A percentile compares a stretch with the other conserved stretches of the same genome.
phyloP scores from a whole-genome alignment of 129 eudicot genomes.

The Apium graveolens region DNA sequence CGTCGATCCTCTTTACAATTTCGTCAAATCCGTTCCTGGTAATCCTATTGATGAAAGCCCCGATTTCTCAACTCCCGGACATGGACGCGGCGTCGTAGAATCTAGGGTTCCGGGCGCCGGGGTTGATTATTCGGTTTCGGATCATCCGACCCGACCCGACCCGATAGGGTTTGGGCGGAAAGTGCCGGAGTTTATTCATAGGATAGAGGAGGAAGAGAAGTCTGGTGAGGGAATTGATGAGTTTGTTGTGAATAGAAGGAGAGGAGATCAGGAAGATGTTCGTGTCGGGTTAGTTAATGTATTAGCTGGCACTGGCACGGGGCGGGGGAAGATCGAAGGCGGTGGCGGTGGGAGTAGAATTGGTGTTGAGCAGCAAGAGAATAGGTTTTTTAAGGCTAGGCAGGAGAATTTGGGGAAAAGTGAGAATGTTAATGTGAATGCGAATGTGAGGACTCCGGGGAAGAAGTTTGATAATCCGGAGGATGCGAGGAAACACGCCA shows the following conservation, averaged over 20 bases:
- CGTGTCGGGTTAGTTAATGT: slow-evolving; percentile 23
- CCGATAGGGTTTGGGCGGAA: slow-evolving; percentile 15
- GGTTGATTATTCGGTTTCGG: neutral
- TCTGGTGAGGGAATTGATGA: neutral
- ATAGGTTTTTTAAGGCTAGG: slow-evolving; percentile 44
- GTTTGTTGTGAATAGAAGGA: slow-evolving; percentile 6
- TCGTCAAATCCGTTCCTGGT: slow-evolving; percentile 5
- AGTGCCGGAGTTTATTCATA: slow-evolving; percentile 23
- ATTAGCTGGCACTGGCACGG: slow-evolving; percentile 50
- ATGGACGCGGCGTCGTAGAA: slow-evolving; percentile 3
- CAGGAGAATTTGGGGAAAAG: neutral
- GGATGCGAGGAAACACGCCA: slow-evolving; percentile 50
- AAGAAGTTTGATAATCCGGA: slow-evolving; percentile 35
- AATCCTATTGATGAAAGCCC: slow-evolving; percentile 11
- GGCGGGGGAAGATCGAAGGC: slow-evolving; percentile 40
- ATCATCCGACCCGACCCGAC: neutral
- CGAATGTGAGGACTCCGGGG: slow-evolving; percentile 1
- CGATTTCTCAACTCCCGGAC: slow-evolving; percentile 12
- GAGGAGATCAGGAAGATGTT: slow-evolving; percentile 10
- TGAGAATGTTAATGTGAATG: neutral
- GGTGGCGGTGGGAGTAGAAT: slow-evolving; percentile 15
- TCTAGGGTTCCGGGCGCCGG: neutral
- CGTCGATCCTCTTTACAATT: slow-evolving; percentile 24
- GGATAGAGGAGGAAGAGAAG: slow-evolving; percentile 19
- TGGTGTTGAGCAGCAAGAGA: slow-evolving; percentile 34